Conservation (phyloP, 768 basidiomycete genomes). For the Butyriboletus loyo region DNA sequence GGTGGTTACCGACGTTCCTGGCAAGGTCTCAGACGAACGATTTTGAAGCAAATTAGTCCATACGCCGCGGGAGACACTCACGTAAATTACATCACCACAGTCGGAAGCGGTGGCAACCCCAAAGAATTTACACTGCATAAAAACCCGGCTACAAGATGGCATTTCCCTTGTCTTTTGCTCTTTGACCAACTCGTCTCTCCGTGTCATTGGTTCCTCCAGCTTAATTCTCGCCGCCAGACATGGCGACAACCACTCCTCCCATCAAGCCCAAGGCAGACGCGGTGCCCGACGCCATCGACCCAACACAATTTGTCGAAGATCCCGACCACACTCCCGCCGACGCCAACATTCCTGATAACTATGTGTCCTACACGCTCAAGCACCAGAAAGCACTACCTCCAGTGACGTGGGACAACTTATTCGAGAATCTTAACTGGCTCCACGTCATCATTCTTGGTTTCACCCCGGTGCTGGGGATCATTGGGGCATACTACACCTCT, state of each 20-base stretch:
- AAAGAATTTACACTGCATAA: slow-evolving; percentile 34
- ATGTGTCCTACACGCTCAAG: slow-evolving; percentile 71
- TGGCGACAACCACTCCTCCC: slow-evolving; percentile 9
- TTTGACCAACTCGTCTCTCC: slow-evolving; percentile 20
- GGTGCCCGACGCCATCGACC: background rate
- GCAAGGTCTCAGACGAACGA: background rate
- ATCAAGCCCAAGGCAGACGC: slow-evolving; percentile 5
- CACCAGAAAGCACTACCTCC: slow-evolving; percentile 68
- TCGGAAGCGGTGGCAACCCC: slow-evolving; percentile 27
- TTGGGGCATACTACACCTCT: slow-evolving; percentile 65
- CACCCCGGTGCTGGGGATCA: slow-evolving; percentile 69
- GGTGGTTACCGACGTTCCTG: background rate
- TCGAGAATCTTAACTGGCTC: slow-evolving; percentile 72
- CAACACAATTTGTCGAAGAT: slow-evolving; percentile 20
- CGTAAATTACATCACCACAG: background rate
- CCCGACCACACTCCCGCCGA: slow-evolving; percentile 41
- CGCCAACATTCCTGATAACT: slow-evolving; percentile 75
- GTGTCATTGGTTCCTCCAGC: slow-evolving; percentile 29
- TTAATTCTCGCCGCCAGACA: slow-evolving; percentile 13
- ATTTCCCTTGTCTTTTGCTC: slow-evolving; percentile 12
- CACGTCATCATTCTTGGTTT: slow-evolving; percentile 68
- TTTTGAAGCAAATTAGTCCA: background rate
- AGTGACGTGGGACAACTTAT: slow-evolving; percentile 55
- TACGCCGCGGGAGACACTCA: background rate
- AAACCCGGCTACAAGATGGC: slow-evolving; percentile 7